These are phyloP conservation scores for Glycyrrhiza uralensis DNA, from an alignment of 306 rosid genomes.

Conservation along the genomic window DNA sequence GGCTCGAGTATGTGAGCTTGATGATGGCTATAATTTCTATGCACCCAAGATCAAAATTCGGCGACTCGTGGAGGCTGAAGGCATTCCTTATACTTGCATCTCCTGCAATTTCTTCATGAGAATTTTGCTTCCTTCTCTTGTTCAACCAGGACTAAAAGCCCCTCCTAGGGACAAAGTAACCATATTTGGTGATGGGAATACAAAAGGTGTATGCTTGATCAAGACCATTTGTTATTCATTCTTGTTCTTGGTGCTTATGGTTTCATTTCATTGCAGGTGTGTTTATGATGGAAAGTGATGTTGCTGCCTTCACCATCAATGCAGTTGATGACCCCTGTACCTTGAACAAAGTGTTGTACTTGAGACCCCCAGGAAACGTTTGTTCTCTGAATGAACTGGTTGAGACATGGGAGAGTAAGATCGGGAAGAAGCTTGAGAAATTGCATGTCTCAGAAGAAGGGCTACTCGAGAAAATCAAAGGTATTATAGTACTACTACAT, in stretches of 20 bases:
- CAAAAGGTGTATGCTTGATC: conserved; percentile 58
- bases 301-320: conserved; percentile 71
- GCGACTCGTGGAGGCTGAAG: conserved; percentile 55
- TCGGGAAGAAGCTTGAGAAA: conserved; percentile 62
- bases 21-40: conserved; percentile 45
- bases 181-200: conserved; percentile 68
- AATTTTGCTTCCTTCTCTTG: conserved; percentile 63
- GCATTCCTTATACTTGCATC: conserved; percentile 60
- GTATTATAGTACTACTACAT: conserved; percentile 29
- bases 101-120: conserved; percentile 70
- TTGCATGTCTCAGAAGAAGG: conserved; percentile 54
- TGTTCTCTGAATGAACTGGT: conserved; percentile 64
- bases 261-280: conserved; percentile 52
- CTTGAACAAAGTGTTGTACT: conserved; percentile 56
- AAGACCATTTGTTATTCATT: not conserved
- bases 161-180: conserved; percentile 77
- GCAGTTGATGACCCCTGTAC: conserved; percentile 73
- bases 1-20: conserved; percentile 48
- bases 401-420: conserved; percentile 73
- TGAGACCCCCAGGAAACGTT: conserved; percentile 72
- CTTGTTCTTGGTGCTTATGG: not conserved
- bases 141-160: conserved; percentile 57
- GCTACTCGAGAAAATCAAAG: conserved; percentile 56
- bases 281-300: conserved; percentile 65
- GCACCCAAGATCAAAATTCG: conserved; percentile 64